Evolutionary conservation across 2,329 filamentous ascomycete genomes (phyloP), one percentile per base, ranked within the genome.

Genomic region (Epichloe hybrida): DNA sequence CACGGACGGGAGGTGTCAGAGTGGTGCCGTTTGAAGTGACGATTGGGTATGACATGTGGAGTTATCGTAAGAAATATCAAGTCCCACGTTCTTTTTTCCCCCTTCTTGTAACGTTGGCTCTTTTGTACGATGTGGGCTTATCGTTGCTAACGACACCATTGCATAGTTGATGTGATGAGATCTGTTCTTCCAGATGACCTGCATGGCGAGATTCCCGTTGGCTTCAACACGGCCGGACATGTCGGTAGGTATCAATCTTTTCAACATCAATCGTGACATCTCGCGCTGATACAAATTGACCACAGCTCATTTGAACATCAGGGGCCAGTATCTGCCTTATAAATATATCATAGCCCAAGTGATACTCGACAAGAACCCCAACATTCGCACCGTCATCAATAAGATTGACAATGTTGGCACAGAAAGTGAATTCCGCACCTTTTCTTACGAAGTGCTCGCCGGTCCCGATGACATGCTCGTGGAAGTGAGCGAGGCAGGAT

Each of bases 311-410:
- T 72, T 98, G 52, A 98, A 98, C 66, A 81, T 98, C 35, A 81
- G 88, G 48, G 81, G 86, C 20, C 78, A 83, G 56, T 96, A 89
- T 62, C 71, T 88, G 11, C 88, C 86, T 0, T 95, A 94, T 72
- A 95, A 93, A 66, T 66, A 84, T 57, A 65, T 97, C 41, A 90
- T 97, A 47, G 93, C 86, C 0, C 74, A 91, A 60, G 83, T 97
- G 3, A 72, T 98, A 20, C 71, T 88, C 49, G 93, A 97, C 71
- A 98, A 98, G 71, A 95, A 95, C 67, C 77, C 81, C 9, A 72
- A 71, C 44, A 80, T 96, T 53, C 77, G 74, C 53, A 98, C 93
- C 0, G 90, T 98, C 58, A 96, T 98, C 70, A 96, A 96, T 75
- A 98, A 98, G 69, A 78, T 84, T 42, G 85, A 95, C 66, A 83